Percentiles rank a stretch among this genome's conserved stretches.
These are phyloP conservation scores for Trametes versicolor DNA, from an alignment of 1,284 basidiomycete genomes.

Conservation along the genomic window DNA sequence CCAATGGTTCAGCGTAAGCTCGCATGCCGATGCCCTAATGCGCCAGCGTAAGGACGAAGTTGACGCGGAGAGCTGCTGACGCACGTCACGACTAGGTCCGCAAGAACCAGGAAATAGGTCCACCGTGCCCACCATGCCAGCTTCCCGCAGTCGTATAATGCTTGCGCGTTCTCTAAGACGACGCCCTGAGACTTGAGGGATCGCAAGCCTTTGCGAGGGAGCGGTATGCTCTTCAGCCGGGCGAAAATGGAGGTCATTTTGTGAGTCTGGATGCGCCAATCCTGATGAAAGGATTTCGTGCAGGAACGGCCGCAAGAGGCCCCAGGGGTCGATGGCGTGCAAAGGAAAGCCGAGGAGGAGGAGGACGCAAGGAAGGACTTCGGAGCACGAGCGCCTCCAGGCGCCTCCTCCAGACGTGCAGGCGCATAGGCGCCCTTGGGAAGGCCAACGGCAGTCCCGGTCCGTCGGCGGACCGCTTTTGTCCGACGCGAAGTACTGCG, in stretches of 20 bases:
- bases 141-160: conserved; percentile 43
- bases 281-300: no score
- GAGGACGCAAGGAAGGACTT: no score
- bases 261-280: neutral
- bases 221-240: conserved; percentile 8
- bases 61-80: conserved; percentile 17
- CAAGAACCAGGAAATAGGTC: conserved; percentile 47
- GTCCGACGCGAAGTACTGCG: no score
- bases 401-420: no score
- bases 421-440: no score
- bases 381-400: neutral
- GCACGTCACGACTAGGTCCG: conserved; percentile 49
- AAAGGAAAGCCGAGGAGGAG: no score
- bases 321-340: no score
- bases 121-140: conserved; percentile 49
- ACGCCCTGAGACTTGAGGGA: conserved; percentile 30
- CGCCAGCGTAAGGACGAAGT: no score
- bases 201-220: conserved; percentile 24
- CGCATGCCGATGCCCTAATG: conserved; percentile 45
- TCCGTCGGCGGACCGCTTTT: neutral
- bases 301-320: neutral
- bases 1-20: conserved; percentile 52
- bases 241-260: conserved; percentile 3
- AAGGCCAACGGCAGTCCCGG: neutral
- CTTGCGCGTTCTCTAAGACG: conserved; percentile 31